Conservation (phyloP, 1,284 basidiomycete genomes). For the Tylopilus sp. region DNA sequence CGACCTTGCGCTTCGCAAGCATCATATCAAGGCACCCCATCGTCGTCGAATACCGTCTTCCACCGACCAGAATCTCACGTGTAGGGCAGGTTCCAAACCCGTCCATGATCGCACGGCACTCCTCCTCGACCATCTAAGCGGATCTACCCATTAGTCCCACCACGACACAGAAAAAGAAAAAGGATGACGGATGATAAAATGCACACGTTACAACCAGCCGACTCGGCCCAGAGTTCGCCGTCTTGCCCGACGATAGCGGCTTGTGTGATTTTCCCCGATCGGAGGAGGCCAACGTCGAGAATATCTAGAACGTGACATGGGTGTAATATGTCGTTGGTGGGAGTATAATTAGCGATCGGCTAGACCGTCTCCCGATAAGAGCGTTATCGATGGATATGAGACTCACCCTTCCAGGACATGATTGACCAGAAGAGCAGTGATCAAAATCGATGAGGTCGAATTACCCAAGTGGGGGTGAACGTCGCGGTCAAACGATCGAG, state of each 20-base stretch:
- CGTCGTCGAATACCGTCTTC: conserved; percentile 35
- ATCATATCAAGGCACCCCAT: conserved; percentile 42
- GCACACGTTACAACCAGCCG: conserved; percentile 81
- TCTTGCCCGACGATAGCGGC: conserved; percentile 90
- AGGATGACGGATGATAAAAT: neutral
- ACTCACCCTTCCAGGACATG: conserved; percentile 68
- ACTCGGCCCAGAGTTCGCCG: conserved; percentile 91
- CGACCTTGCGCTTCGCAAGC: conserved; percentile 40
- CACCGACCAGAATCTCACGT: conserved; percentile 39
- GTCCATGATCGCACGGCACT: conserved; percentile 25
- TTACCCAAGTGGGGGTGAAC: too few species aligned
- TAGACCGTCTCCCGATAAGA: neutral
- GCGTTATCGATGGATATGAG: neutral
- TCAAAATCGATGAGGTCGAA: neutral
- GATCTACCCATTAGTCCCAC: neutral
- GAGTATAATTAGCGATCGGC: neutral
- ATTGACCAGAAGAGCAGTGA: neutral
- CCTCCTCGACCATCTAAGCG: conserved; percentile 31
- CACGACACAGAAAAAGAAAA: neutral
- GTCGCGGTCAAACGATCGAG: neutral
- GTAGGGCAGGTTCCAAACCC: conserved; percentile 33
- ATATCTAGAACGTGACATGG: conserved; percentile 23
- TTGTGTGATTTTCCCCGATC: conserved; percentile 77
- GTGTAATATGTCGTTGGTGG: too few species aligned
- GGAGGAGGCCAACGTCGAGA: conserved; percentile 73